These are phyloP conservation scores for Pichia sp. DNA, from an alignment of 1,139 yeast species.

Conservation along the genomic window DNA sequence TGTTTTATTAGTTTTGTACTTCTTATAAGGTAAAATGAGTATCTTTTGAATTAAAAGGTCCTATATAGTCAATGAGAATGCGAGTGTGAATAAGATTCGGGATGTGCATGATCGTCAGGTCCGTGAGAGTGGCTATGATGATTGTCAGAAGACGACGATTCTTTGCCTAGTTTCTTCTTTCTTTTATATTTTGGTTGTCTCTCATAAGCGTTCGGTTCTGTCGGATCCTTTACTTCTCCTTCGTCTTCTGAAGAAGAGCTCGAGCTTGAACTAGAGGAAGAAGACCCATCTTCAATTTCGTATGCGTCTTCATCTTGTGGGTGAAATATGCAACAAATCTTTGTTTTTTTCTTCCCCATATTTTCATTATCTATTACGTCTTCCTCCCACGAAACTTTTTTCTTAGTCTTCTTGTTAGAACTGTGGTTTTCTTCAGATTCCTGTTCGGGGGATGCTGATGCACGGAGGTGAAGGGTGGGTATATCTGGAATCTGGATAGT, in stretches of 20 bases:
- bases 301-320: slow-evolving; percentile 71
- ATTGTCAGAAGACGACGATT: slow-evolving; percentile 13
- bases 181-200: slow-evolving; percentile 60
- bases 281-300: slow-evolving; percentile 29
- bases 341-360: slow-evolving; percentile 81
- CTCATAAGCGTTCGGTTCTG: slow-evolving; percentile 70
- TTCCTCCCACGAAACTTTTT: slow-evolving; percentile 74
- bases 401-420: slow-evolving; percentile 24
- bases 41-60: neutral
- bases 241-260: slow-evolving; percentile 33
- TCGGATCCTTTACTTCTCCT: slow-evolving; percentile 23
- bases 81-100: neutral
- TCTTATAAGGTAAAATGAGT: neutral
- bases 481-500: slow-evolving; percentile 12
- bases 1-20: neutral
- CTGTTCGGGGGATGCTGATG: slow-evolving; percentile 8
- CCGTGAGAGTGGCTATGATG: slow-evolving; percentile 9
- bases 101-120: neutral
- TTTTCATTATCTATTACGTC: slow-evolving; percentile 87
- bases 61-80: neutral
- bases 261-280: slow-evolving; percentile 32
- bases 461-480: slow-evolving; percentile 17
- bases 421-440: neutral
- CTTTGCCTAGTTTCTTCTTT: slow-evolving; percentile 19
- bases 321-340: slow-evolving; percentile 93